These are phyloP conservation scores for Boletellus emodensis DNA, from an alignment of 768 basidiomycete genomes.

Conservation along the genomic window DNA sequence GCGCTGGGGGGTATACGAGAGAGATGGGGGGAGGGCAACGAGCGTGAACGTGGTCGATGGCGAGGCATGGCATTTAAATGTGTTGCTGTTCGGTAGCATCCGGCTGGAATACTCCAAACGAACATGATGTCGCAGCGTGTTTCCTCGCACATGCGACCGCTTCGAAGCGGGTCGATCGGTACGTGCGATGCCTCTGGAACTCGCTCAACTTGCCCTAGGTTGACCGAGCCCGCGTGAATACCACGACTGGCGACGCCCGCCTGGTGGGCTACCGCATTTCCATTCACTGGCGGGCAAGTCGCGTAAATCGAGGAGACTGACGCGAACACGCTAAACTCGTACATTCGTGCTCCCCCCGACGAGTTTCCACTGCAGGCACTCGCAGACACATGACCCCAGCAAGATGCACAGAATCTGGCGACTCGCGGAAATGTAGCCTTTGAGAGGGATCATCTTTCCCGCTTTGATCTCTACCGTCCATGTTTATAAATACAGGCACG, in stretches of 20 bases:
- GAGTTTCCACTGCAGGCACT: neutral
- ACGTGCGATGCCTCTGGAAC: too few relatives aligned
- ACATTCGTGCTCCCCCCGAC: neutral
- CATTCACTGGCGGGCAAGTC: too few relatives aligned
- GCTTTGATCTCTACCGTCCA: neutral
- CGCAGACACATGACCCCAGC: constrained; percentile 4
- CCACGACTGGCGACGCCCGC: too few relatives aligned
- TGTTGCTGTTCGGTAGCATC: constrained; percentile 17
- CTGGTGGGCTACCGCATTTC: too few relatives aligned
- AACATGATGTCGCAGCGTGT: constrained; percentile 6
- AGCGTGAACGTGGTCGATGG: neutral
- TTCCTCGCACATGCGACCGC: neutral
- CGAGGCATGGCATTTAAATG: constrained; percentile 12
- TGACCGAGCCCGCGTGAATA: too few relatives aligned
- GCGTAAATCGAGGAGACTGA: too few relatives aligned
- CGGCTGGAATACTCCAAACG: constrained; percentile 1
- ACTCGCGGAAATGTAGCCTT: constrained; percentile 9
- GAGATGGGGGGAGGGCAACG: neutral
- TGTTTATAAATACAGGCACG: constrained; percentile 16
- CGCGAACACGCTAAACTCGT: too few relatives aligned
- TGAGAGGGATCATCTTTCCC: constrained; percentile 1
- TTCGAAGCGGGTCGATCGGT: too few relatives aligned
- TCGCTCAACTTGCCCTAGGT: too few relatives aligned
- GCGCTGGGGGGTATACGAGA: too few relatives aligned
- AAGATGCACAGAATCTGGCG: neutral